These are phyloP conservation scores for Magnolia changhungtana DNA, from an alignment of 164 flowering plant genomes.

Conservation along the genomic window DNA sequence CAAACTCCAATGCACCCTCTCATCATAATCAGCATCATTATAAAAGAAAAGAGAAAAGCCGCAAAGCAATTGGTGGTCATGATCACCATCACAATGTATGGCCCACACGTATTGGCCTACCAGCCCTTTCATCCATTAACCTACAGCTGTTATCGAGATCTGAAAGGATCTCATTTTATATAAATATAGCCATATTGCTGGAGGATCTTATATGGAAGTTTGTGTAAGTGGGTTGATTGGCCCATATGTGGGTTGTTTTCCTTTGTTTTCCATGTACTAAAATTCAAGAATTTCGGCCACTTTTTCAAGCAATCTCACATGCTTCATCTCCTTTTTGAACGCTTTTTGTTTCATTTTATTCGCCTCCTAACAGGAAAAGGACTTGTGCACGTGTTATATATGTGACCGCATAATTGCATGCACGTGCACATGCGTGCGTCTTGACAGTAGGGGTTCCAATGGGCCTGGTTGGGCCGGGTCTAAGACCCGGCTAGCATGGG, in stretches of 20 bases:
- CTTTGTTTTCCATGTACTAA: background rate
- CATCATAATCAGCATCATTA: conserved; percentile 4
- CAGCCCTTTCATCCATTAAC: background rate
- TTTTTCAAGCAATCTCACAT: background rate
- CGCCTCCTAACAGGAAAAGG: background rate
- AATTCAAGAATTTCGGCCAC: background rate
- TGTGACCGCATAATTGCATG: background rate
- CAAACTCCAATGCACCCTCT: background rate
- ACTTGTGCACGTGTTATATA: background rate
- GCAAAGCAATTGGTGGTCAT: background rate
- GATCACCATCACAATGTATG: background rate
- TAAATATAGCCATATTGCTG: background rate
- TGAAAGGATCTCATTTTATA: background rate
- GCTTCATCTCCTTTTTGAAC: background rate
- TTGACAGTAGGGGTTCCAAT: too few species aligned
- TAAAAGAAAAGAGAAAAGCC: background rate
- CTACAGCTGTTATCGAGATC: background rate
- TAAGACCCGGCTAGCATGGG: background rate
- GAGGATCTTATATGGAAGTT: background rate
- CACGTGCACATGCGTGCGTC: too few species aligned
- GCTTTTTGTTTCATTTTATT: background rate
- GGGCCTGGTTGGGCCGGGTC: background rate
- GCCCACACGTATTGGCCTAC: background rate
- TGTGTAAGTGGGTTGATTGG: background rate
- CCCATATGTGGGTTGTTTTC: background rate